Base-by-base conservation (phyloP, 2,329 filamentous ascomycete species). In the Coniochaeta sp. region DNA sequence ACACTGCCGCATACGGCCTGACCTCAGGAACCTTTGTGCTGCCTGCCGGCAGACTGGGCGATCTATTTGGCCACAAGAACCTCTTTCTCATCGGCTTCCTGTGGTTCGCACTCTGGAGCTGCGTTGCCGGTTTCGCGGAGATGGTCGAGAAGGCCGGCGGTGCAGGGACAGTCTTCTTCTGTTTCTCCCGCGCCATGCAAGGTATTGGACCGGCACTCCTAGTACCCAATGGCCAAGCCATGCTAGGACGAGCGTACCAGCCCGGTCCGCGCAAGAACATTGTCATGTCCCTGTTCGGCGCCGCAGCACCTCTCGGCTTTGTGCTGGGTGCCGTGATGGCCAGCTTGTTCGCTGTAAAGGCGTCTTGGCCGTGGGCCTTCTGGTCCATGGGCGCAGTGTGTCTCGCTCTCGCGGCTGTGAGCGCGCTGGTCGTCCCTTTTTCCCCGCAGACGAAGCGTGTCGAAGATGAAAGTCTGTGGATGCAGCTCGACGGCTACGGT, bases 151-250 rank as follows among this genome's bases (percentile, higher is more conserved):
- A 42, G 6, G 38, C 55, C n/a, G 63, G 63, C 16, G 60, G 60
- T 28, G 24, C 56, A 14, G 69, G 69, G 28, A 67, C 63, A 19
- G 55, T 67, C 6, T 65, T 66, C 30, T 69, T 70, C 56, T 66
- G 67, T 19, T 26, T 67, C 32, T 62, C 62, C 19, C 62, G 68
- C 3, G 66, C 65, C 14, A 50, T 70, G 62, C 69, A 70, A 58
- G 68, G 68, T 22, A 78, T 87, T 19, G 88, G 87, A 0, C 83
- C 85, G 0, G 85, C 86, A 0, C 75, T 90, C 36, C 73, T 80
- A 12, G 73, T 89, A 26, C 87, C 88, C 0, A 90, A 88, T 62
- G 84, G 77, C 0, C 71, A 89, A 24, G 86, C 85, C 2, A 75
- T 90, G 14, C 70, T 89, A 0, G 86, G 85, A 2, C 74, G 75